phyloP scores from a whole-genome alignment of 2,329 filamentous ascomycete genomes.

The Rasamsonia emersonii region DNA sequence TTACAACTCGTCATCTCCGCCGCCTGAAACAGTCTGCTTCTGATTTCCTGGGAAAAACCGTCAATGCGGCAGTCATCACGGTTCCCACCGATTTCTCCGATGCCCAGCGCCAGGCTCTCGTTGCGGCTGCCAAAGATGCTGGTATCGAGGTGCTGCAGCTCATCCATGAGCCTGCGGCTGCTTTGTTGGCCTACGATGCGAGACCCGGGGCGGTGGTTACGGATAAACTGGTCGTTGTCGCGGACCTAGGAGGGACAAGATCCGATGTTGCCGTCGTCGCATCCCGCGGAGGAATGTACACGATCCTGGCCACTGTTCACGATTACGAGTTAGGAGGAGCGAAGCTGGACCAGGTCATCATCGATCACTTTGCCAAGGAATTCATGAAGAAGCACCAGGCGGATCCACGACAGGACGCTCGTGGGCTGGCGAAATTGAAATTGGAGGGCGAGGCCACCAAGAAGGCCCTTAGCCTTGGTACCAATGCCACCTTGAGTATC shows the following conservation, averaged over 20 bases:
- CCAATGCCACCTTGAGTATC: constrained; percentile 83
- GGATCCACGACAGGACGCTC: constrained; percentile 74
- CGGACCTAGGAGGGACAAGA: constrained; percentile 84
- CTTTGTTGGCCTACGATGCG: constrained; percentile 84
- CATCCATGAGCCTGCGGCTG: constrained; percentile 83
- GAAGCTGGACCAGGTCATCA: constrained; percentile 79
- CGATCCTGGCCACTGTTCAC: constrained; percentile 82
- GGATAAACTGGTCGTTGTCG: constrained; percentile 88
- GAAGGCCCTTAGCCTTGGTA: constrained; percentile 81
- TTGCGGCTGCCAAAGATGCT: constrained; percentile 67
- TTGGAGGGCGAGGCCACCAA: constrained; percentile 85
- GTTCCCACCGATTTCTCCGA: constrained; percentile 90
- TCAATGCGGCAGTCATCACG: constrained; percentile 90
- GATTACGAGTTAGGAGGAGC: constrained; percentile 89
- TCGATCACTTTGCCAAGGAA: constrained; percentile 97
- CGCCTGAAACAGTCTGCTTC: constrained; percentile 75
- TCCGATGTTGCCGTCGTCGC: constrained; percentile 87
- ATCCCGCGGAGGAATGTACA: constrained; percentile 92
- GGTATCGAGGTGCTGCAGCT: constrained; percentile 86
- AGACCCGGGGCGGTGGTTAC: constrained; percentile 62
- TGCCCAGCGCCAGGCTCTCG: constrained; percentile 73
- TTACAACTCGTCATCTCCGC: constrained; percentile 74
- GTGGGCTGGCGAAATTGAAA: constrained; percentile 83
- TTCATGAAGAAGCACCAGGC: constrained; percentile 94
- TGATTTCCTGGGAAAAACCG: constrained; percentile 84